These are phyloP conservation scores for Hymenotorrendiella dingleyae DNA, from an alignment of 2,329 filamentous ascomycete species.

Conservation along the genomic window DNA sequence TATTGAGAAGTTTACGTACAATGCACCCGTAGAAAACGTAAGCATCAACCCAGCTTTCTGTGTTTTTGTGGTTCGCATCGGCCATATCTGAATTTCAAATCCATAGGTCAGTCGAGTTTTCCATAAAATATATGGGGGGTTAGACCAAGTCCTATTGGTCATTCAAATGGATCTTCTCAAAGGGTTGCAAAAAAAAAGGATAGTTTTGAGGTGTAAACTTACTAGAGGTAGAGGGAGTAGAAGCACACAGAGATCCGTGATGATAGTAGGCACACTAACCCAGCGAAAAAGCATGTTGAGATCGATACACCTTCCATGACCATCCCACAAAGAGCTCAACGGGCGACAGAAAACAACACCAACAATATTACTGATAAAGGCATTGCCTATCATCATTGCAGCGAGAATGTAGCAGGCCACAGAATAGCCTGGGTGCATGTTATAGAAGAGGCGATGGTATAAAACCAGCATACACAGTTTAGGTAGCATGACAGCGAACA, in stretches of 20 bases:
- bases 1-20: too few relatives aligned
- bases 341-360: background rate
- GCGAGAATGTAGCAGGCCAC: background rate
- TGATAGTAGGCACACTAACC: conserved; percentile 2
- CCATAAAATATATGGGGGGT: too few relatives aligned
- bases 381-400: background rate
- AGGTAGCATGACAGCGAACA: background rate
- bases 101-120: background rate
- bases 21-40: background rate
- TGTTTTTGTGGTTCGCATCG: background rate
- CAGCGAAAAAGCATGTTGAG: background rate
- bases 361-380: background rate
- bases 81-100: background rate
- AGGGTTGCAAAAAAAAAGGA: too few relatives aligned
- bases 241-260: conserved; percentile 5
- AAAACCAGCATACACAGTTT: conserved; percentile 4
- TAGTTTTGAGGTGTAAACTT: background rate
- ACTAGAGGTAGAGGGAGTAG: conserved; percentile 4
- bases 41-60: background rate
- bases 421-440: background rate
- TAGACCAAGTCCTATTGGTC: too few relatives aligned
- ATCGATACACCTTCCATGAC: background rate
- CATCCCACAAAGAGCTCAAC: background rate
- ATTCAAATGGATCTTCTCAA: too few relatives aligned
- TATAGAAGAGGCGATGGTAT: conserved; percentile 4